Evolutionary conservation across 2,329 filamentous ascomycete genomes (phyloP), one percentile per base, ranked within the genome.

Genomic region (Cladosporium oxysporum): DNA sequence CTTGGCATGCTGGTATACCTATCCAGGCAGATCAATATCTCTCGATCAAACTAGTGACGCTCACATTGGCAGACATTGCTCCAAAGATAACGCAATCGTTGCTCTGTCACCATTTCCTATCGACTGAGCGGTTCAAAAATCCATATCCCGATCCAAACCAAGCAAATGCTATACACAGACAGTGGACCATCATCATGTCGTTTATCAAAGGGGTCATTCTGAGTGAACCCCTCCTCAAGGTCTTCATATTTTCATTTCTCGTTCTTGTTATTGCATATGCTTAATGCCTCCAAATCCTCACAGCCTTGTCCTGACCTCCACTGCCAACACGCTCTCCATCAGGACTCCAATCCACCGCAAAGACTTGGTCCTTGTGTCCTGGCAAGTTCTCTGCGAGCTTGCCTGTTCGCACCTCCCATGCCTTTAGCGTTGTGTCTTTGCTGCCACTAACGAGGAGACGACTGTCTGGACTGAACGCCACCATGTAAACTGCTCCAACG

Each of bases 381-480:
- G 93, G 92, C 55, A 98, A 82, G 80, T 97, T 93, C 77, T 86
- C 85, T 69, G 88, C 87, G 66, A 99, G 80, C 79, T 96, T 97
- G 60, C 90, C 91, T 1, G 90, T 92, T 68, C 90, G 85, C 76
- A 97, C 91, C 73, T 96, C 93, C 93, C 94, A 99, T 5, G 96
- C 91, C 76, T 97, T 98, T 58, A 98, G 81, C 0, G 95, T 98
- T 1, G 92, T 95, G 76, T 98, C 95, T 77, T 96, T 96, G 68
- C 90, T 93, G 2, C 87, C 91, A 35, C 92, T 96, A 16, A 96
- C 93, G 5, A 98, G 81, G 33, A 97, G 81, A n/a, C 94, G 84
- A 21, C 91, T 96, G 77, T 99, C 95, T 1, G 95, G 91, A 12
- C 91, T 96, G 81, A 97, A 99, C 50, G 90, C 89, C 73, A 91